Evolutionary conservation across 1,284 basidiomycete genomes (phyloP).

Genomic region (Microbotryum scabiosae): DNA sequence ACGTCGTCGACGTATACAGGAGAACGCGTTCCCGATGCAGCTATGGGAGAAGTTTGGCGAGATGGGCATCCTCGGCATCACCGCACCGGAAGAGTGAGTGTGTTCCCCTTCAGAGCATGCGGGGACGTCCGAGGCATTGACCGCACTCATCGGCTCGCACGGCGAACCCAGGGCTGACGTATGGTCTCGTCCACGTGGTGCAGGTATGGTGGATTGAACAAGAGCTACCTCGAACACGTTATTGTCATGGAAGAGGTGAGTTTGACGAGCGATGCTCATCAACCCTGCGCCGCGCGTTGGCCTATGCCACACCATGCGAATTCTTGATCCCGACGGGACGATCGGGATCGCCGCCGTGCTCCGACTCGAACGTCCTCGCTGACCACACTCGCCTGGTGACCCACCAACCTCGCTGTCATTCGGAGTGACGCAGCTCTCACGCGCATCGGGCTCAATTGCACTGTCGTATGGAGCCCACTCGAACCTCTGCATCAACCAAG

Average conservation of each 20-base stretch:
- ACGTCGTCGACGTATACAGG: background rate
- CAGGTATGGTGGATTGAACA: slow-evolving; percentile 43
- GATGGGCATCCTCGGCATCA: slow-evolving; percentile 68
- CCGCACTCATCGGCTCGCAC: no score
- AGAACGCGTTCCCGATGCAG: slow-evolving; percentile 45
- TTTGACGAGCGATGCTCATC: slow-evolving; percentile 1
- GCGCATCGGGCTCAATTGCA: slow-evolving; percentile 80
- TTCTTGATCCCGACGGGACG: no score
- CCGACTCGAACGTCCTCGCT: background rate
- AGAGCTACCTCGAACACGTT: slow-evolving; percentile 80
- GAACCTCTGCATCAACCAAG: slow-evolving; percentile 67
- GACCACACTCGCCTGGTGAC: background rate
- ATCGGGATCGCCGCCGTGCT: no score
- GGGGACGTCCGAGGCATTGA: background rate
- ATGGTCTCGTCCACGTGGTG: background rate
- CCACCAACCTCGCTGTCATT: background rate
- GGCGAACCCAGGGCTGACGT: background rate
- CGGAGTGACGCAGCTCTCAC: slow-evolving; percentile 51
- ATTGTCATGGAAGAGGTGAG: slow-evolving; percentile 69
- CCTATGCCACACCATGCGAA: no score
- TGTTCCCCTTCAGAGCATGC: slow-evolving; percentile 37
- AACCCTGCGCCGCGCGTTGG: no score
- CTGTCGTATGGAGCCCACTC: slow-evolving; percentile 92
- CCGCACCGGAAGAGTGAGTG: slow-evolving; percentile 61
- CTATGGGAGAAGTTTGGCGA: slow-evolving; percentile 79